Base-by-base conservation (phyloP, 148 eudicot genomes). In the Cornus kousa region DNA sequence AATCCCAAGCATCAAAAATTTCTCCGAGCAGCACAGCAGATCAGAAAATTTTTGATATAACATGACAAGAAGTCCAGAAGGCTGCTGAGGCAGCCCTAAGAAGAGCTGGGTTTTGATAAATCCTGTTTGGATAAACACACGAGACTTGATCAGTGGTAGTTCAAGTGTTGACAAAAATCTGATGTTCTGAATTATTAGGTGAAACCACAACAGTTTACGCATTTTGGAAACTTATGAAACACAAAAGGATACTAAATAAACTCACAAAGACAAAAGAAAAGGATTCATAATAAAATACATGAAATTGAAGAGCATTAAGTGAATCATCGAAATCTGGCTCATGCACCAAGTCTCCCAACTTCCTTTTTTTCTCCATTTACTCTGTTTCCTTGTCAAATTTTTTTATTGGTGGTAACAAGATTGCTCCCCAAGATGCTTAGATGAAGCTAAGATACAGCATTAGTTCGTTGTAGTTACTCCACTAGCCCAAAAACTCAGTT, bases 21-120 rank as follows among this genome's bases (percentile, higher is more conserved):
- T 50, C 76, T 67, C 74, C 40, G 60, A 62, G 31, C 22, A 74
- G 74, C 66, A 17, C 66, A 20, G 70, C 74, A 76, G 32, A 70
- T 86, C 80, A 96, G 83, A 96, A 88, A 48, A 96, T 88, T 90
- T 88, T 96, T 1, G 99, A 96, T 83, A 96, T 87, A 28, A 96
- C 92, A 71, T 82, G 87, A 77, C 95, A 96, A 10, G 99, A 96
- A 62, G 95, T 90, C 98, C 98, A 96, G 90, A 96, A 96, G 24
- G 99, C 99, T 10, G 98, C 83, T 53, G 99, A 88, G 75, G 99
- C 99, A 50, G 86, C 98, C 72, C 87, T 82, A 4, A 96, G 90
- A 74, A 96, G 86, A 2, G 98, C 99, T 5, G 99, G 99, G 72
- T 96, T 96, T 86, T 96, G 99, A 83, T 96, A 96, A 50, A 96